phyloP scores from a whole-genome alignment of 179 eudicot species.

The Beta macrorhiza region DNA sequence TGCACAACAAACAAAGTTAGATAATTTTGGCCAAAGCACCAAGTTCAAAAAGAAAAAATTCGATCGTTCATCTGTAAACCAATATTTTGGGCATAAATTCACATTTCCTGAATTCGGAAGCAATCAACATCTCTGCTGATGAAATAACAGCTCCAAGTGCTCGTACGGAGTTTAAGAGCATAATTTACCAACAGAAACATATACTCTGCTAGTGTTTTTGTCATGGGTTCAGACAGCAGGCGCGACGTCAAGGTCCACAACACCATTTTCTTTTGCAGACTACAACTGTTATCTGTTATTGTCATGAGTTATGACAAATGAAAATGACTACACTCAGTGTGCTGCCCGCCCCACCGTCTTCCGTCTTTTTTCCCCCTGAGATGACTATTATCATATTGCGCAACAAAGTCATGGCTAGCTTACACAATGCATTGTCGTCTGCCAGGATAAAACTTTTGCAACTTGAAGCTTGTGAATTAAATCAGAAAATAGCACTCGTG shows the following conservation, averaged over 20 bases:
- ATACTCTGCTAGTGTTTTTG: too few relatives aligned
- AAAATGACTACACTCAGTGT: not conserved
- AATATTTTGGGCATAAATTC: not conserved
- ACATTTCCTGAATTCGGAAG: too few relatives aligned
- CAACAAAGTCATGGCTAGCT: not conserved
- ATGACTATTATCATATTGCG: not conserved
- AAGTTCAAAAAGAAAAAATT: not conserved
- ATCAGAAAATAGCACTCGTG: not conserved
- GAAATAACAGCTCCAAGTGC: too few relatives aligned
- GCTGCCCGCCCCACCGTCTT: not conserved
- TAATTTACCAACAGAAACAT: too few relatives aligned
- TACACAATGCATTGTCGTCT: not conserved
- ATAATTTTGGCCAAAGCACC: not conserved
- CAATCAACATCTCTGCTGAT: not conserved
- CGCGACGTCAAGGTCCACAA: not conserved
- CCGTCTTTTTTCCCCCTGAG: not conserved
- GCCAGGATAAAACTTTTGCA: not conserved
- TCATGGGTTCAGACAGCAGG: too few relatives aligned
- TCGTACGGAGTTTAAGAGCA: not conserved
- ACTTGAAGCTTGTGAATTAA: not conserved
- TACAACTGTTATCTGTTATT: not conserved
- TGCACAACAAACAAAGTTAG: conserved; percentile 10
- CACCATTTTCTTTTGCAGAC: too few relatives aligned
- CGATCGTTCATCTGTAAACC: not conserved
- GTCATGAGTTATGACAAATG: too few relatives aligned